Evolutionary conservation across 805 yeast species (phyloP).

Genomic region (Candida railenensis): DNA sequence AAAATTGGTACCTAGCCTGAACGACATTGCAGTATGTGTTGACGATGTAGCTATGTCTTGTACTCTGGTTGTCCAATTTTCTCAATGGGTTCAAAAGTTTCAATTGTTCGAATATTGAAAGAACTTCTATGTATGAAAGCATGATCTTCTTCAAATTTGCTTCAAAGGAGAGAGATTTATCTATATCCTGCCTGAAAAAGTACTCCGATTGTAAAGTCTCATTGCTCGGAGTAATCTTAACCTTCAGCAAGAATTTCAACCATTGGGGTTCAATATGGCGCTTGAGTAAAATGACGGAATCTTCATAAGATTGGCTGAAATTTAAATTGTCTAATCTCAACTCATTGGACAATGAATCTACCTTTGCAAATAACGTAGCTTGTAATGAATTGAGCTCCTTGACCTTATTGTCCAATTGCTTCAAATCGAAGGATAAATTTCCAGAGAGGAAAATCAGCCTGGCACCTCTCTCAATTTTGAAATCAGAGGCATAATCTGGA

Average conservation of each 20-base stretch:
- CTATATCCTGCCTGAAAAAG: slow-evolving; percentile 5
- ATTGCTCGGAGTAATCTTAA: slow-evolving; percentile 1
- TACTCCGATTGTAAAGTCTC: background rate
- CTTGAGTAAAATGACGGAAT: slow-evolving; percentile 18
- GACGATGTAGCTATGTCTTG: slow-evolving; percentile 4
- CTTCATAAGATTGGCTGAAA: slow-evolving; percentile 11
- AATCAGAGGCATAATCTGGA: slow-evolving; percentile 7
- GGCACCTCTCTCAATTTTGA: background rate
- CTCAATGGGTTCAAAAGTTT: slow-evolving; percentile 7
- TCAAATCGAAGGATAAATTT: background rate
- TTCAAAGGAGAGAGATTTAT: background rate
- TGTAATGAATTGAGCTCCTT: background rate
- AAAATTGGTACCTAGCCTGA: slow-evolving; percentile 1
- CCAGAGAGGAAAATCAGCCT: background rate
- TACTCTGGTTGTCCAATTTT: slow-evolving; percentile 5
- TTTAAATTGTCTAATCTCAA: slow-evolving; percentile 15
- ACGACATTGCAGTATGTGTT: slow-evolving; percentile 5
- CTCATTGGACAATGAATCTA: slow-evolving; percentile 4
- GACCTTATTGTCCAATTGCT: background rate
- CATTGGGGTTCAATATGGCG: slow-evolving; percentile 18
- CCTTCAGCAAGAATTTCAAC: slow-evolving; percentile 9
- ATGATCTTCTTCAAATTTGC: slow-evolving; percentile 4
- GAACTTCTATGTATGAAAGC: slow-evolving; percentile 3
- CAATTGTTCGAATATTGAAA: slow-evolving; percentile 6
- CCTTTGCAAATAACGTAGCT: slow-evolving; percentile 4